Evolutionary conservation across 768 basidiomycete genomes (phyloP).

Genomic region (Paxillus ammoniavirescens): DNA sequence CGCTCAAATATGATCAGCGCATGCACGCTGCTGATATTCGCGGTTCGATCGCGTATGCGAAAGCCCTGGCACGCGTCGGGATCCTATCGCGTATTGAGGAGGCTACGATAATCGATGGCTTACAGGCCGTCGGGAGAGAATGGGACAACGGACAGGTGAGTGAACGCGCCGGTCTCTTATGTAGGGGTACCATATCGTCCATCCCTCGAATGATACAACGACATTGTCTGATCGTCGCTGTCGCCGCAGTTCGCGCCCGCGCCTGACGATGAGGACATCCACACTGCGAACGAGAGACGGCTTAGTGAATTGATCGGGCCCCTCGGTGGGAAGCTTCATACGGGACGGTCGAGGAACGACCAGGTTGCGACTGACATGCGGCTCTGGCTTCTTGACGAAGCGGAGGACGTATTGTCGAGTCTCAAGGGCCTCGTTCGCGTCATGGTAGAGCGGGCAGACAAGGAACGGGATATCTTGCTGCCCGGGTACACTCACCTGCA

Average conservation of each 20-base stretch:
- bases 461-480: constrained; percentile 85
- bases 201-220: not conserved
- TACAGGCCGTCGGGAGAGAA: constrained; percentile 74
- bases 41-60: constrained; percentile 96
- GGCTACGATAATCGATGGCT: constrained; percentile 66
- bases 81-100: constrained; percentile 83
- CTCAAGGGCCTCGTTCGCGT: constrained; percentile 81
- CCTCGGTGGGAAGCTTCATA: constrained; percentile 94
- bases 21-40: constrained; percentile 92
- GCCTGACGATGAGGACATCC: constrained; percentile 97
- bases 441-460: constrained; percentile 89
- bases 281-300: constrained; percentile 96
- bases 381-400: constrained; percentile 87
- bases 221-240: not conserved
- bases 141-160: constrained; percentile 79
- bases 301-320: constrained; percentile 91
- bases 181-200: not conserved
- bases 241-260: constrained; percentile 63
- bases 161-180: not conserved
- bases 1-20: constrained; percentile 88
- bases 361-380: constrained; percentile 99
- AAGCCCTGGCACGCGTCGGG: constrained; percentile 74
- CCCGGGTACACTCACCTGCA: constrained; percentile 99
- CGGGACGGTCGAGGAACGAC: constrained; percentile 95
- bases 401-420: constrained; percentile 59